Conservation (phyloP, 2,329 filamentous ascomycete species). For the Apiospora marii region DNA sequence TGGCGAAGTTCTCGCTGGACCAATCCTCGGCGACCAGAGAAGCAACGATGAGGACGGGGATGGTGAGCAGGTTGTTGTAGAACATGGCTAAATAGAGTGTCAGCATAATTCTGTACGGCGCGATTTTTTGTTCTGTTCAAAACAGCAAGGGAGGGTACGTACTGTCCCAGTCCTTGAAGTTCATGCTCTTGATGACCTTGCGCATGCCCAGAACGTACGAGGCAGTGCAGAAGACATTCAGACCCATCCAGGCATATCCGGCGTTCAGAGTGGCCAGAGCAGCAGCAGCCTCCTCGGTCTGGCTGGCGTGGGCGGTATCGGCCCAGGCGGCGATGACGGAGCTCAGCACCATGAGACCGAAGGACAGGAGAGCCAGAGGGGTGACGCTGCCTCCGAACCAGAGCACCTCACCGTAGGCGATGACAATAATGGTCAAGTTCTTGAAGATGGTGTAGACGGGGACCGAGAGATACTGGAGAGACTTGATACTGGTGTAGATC, state of each 20-base stretch:
- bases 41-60: constrained; percentile 85
- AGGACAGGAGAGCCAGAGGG: constrained; percentile 86
- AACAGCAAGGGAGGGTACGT: constrained; percentile 52
- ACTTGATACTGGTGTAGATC: constrained; percentile 98
- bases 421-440: constrained; percentile 98
- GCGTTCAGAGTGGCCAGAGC: constrained; percentile 90
- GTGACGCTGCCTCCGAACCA: constrained; percentile 97
- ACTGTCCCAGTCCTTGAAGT: constrained; percentile 99
- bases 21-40: constrained; percentile 91
- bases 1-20: constrained; percentile 81
- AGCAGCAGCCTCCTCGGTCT: constrained; percentile 67
- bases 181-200: constrained; percentile 99
- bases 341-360: constrained; percentile 95
- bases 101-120: constrained; percentile 36
- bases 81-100: constrained; percentile 80
- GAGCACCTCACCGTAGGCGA: constrained; percentile 96
- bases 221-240: constrained; percentile 95
- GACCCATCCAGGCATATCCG: constrained; percentile 96
- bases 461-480: constrained; percentile 94
- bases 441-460: constrained; percentile 99
- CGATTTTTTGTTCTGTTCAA: background rate
- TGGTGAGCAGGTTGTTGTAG: constrained; percentile 98
- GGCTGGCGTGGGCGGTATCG: constrained; percentile 76
- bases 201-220: constrained; percentile 92
- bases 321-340: constrained; percentile 97